These are phyloP conservation scores for Neurospora africana DNA, from an alignment of 495 filamentous ascomycete genomes.

Conservation along the genomic window DNA sequence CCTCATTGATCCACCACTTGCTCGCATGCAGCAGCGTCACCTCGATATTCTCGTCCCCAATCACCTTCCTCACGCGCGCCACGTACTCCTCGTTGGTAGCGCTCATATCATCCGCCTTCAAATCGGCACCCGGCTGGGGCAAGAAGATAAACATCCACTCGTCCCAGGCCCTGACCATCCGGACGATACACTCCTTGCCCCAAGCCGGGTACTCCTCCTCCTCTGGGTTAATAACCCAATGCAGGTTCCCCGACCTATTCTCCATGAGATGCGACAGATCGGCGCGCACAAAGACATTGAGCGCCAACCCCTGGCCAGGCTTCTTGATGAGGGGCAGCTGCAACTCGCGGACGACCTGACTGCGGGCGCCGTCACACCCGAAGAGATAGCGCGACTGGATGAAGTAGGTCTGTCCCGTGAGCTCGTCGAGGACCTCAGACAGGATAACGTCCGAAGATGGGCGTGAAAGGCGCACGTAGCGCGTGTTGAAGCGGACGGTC, in stretches of 20 bases:
- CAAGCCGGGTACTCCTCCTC: conserved; percentile 22
- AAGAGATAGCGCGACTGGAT: conserved; percentile 46
- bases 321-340: conserved; percentile 38
- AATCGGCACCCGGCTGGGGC: conserved; percentile 19
- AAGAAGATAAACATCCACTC: conserved; percentile 39
- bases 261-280: conserved; percentile 42
- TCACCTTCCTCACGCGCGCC: conserved; percentile 32
- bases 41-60: conserved; percentile 38
- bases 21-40: conserved; percentile 27
- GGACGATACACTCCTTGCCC: conserved; percentile 24
- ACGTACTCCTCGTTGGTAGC: conserved; percentile 27
- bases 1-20: conserved; percentile 36
- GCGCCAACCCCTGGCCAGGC: conserved; percentile 43
- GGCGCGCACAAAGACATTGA: conserved; percentile 42
- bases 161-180: conserved; percentile 35
- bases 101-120: conserved; percentile 21
- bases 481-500: conserved; percentile 34
- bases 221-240: conserved; percentile 38
- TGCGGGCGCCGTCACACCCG: conserved; percentile 47
- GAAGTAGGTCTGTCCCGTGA: conserved; percentile 32
- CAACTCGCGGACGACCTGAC: conserved; percentile 39
- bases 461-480: conserved; percentile 23
- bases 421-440: conserved; percentile 31
- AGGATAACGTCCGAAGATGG: conserved; percentile 20
- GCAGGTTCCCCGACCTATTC: conserved; percentile 43